A percentile compares a stretch with the other conserved stretches of the same genome.
Evolutionary conservation across 108 stramenopile species (phyloP).

Genomic region (Discostella stelligeroides): DNA sequence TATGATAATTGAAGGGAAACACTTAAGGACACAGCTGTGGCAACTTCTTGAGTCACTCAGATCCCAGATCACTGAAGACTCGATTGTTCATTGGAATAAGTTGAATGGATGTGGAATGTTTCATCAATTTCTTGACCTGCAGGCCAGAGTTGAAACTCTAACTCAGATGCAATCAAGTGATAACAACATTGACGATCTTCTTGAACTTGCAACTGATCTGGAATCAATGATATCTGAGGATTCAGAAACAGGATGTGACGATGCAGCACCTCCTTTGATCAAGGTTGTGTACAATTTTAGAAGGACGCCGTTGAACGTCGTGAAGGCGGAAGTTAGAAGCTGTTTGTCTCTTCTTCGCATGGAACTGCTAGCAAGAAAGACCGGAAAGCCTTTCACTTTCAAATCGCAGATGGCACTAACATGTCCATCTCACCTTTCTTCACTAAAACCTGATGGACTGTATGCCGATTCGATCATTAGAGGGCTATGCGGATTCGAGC

Average conservation of each 20-base stretch:
- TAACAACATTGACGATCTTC: slow-evolving; percentile 35
- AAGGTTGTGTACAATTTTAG: slow-evolving; percentile 18
- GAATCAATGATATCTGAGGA: slow-evolving; percentile 11
- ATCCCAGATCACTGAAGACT: slow-evolving; percentile 18
- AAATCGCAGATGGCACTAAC: slow-evolving; percentile 10
- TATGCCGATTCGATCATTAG: slow-evolving; percentile 31
- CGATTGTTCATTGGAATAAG: slow-evolving; percentile 23
- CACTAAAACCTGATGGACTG: slow-evolving; percentile 26
- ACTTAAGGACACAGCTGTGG: slow-evolving; percentile 18
- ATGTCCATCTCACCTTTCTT: slow-evolving; percentile 17
- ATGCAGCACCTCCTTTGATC: slow-evolving; percentile 10
- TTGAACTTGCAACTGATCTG: slow-evolving; percentile 24
- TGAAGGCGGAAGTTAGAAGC: slow-evolving; percentile 19
- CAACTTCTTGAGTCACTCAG: slow-evolving; percentile 26
- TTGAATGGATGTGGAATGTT: slow-evolving; percentile 30
- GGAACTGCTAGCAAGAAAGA: slow-evolving; percentile 32
- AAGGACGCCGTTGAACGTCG: slow-evolving; percentile 16
- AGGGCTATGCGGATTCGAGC: slow-evolving; percentile 29
- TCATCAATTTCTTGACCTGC: slow-evolving; percentile 29
- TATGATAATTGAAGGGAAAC: slow-evolving; percentile 57
- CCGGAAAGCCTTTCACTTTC: slow-evolving; percentile 13
- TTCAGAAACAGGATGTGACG: neutral
- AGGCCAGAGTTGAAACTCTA: slow-evolving; percentile 25
- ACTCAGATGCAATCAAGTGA: slow-evolving; percentile 12
- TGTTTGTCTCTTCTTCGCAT: slow-evolving; percentile 28